Evolutionary conservation across 805 yeast species (phyloP), one percentile per base, ranked within the genome.

Genomic region (Metschnikowia corniflorae): DNA sequence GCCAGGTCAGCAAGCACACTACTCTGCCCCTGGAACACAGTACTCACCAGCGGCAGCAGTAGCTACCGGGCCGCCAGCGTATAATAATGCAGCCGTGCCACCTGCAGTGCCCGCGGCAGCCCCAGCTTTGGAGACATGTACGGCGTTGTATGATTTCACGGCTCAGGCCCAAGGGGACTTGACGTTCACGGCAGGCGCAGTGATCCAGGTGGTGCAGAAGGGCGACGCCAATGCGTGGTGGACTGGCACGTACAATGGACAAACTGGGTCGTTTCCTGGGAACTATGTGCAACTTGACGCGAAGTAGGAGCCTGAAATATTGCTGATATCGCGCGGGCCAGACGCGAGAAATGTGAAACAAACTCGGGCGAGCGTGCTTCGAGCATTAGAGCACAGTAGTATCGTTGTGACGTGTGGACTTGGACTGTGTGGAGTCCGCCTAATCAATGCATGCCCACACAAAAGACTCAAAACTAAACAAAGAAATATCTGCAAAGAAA

Each of bases 181-280:
- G 54, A 63, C 84, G 14, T 86, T 93, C 67, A 73, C 80, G 22
- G 95, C 95, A 0, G 98, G 97, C 16, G 83, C 89, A 15, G 74
- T 79, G 20, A 89, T 93, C 47, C 85, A 86, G 50, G 71, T 93
- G 42, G 77, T 88, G 3, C 85, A 87, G 55, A 80, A 86, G 54
- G 83, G 95, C 1, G 96, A 88, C 57, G 73, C 80, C 35, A 87
- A 86, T 53, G 98, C 95, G 5, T 93, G 98, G 98, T 93, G 98
- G 98, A 87, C 96, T 0, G 98, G 98, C 10, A 65, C 72, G 26
- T 66, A 75, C 44, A 86, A 87, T 51, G 97, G 96, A 7, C 82
- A 71, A 41, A 80, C 82, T 41, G 98, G 98, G 40, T 83, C 81
- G 8, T 93, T 94, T 69, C 98, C 98, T 5, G 98, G 96, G 7